phyloP scores from a whole-genome alignment of 768 basidiomycete species.

The Rhodotorula diobovata region DNA sequence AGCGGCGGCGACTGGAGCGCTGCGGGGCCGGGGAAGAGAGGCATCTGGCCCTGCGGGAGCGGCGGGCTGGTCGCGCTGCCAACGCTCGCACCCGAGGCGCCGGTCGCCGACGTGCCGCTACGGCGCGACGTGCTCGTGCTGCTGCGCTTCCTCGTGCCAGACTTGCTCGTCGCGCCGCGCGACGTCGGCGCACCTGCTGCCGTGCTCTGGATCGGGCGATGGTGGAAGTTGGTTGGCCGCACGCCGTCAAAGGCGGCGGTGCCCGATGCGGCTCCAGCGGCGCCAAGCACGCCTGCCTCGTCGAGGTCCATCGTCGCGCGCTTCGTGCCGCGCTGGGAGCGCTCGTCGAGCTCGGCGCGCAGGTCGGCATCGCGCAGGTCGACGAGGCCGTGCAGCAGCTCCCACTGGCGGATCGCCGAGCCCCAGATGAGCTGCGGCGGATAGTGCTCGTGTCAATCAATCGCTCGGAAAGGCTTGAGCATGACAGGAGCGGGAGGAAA shows the following conservation, averaged over 20 bases:
- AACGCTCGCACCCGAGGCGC: no score
- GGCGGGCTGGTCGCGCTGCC: neutral
- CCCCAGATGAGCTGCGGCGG: constrained; percentile 27
- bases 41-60: neutral
- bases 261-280: neutral
- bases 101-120: neutral
- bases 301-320: constrained; percentile 31
- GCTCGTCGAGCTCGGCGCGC: constrained; percentile 21
- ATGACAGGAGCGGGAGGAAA: neutral
- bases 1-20: constrained; percentile 2
- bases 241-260: constrained; percentile 2
- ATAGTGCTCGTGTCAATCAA: no score
- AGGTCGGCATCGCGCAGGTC: constrained; percentile 36
- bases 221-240: constrained; percentile 31
- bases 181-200: neutral
- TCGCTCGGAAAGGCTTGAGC: neutral
- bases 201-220: neutral
- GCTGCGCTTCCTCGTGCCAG: constrained; percentile 3
- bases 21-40: neutral
- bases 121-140: neutral
- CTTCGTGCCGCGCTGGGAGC: constrained; percentile 22
- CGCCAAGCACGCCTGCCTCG: neutral
- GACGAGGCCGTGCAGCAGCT: constrained; percentile 38
- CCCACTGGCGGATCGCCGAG: constrained; percentile 26
- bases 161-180: neutral